Evolutionary conservation across 164 flowering plant genomes (phyloP).

Genomic region (Chloranthus sessilifolius): DNA sequence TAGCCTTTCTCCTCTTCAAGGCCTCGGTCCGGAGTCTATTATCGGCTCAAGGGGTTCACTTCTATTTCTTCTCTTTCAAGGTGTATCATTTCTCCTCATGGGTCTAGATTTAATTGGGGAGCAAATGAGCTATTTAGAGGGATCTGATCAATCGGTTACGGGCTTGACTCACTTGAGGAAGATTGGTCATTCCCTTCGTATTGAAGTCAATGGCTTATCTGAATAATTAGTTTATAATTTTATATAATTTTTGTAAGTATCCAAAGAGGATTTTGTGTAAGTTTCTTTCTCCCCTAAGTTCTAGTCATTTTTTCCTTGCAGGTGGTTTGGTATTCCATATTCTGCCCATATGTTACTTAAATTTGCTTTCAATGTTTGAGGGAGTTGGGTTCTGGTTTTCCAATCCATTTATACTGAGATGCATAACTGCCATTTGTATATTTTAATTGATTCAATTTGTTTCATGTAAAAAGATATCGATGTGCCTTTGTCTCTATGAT

Average conservation of each 20-base stretch:
- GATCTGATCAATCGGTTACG: neutral
- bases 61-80: slow-evolving; percentile 6
- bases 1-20: slow-evolving; percentile 5
- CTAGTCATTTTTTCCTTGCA: slow-evolving; percentile 22
- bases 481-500: neutral
- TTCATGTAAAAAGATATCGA: slow-evolving; percentile 9
- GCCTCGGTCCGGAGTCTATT: slow-evolving; percentile 1
- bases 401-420: slow-evolving; percentile 23
- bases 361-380: slow-evolving; percentile 8
- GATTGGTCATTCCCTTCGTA: neutral
- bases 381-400: slow-evolving; percentile 16
- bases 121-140: slow-evolving; percentile 7
- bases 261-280: too few species aligned
- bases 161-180: neutral
- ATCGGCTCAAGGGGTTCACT: slow-evolving; percentile 6
- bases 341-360: slow-evolving; percentile 25
- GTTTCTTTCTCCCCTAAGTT: too few species aligned
- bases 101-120: slow-evolving; percentile 4
- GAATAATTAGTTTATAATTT: too few species aligned
- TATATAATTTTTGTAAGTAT: too few species aligned
- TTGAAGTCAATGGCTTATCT: too few species aligned
- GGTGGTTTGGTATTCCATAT: slow-evolving; percentile 26
- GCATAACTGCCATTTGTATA: slow-evolving; percentile 30
- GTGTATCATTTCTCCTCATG: slow-evolving; percentile 4
- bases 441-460: slow-evolving; percentile 22